These are phyloP conservation scores for Malus fusca DNA, from an alignment of 306 rosid species.

Conservation along the genomic window DNA sequence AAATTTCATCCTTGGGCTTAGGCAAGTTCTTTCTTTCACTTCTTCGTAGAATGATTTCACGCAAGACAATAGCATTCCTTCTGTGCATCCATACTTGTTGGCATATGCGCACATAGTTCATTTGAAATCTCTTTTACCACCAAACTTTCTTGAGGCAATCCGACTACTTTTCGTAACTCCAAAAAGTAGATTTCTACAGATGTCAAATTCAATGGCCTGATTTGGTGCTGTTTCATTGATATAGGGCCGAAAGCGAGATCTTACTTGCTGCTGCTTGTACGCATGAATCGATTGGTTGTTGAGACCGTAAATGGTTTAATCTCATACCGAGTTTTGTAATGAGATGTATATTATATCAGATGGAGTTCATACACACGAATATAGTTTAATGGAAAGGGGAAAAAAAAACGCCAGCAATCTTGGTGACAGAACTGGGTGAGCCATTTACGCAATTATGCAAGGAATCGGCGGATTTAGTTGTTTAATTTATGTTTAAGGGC, in stretches of 20 bases:
- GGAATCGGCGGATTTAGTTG: neutral
- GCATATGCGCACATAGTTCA: neutral
- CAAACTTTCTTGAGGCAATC: neutral
- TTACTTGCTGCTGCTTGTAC: slow-evolving; percentile 39
- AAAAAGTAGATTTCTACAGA: neutral
- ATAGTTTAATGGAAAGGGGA: neutral
- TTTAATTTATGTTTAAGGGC: too few species aligned
- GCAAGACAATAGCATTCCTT: neutral
- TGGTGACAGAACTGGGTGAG: neutral
- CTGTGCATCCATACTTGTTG: neutral
- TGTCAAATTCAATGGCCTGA: neutral
- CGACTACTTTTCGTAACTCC: neutral
- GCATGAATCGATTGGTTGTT: slow-evolving; percentile 37
- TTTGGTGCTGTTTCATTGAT: neutral
- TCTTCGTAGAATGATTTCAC: neutral
- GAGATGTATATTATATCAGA: neutral
- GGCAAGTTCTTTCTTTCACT: slow-evolving; percentile 30
- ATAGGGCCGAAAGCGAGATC: slow-evolving; percentile 47
- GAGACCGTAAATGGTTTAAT: slow-evolving; percentile 38
- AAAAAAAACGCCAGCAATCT: neutral
- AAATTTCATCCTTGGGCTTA: slow-evolving; percentile 63
- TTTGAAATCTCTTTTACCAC: neutral
- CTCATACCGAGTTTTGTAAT: slow-evolving; percentile 32
- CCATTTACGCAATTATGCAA: neutral
- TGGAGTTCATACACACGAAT: too few species aligned